A percentile compares a stretch with the other conserved stretches of the same genome.
phyloP scores from a whole-genome alignment of 2,329 filamentous ascomycete species.

The Fusarium brevicatenulatum region DNA sequence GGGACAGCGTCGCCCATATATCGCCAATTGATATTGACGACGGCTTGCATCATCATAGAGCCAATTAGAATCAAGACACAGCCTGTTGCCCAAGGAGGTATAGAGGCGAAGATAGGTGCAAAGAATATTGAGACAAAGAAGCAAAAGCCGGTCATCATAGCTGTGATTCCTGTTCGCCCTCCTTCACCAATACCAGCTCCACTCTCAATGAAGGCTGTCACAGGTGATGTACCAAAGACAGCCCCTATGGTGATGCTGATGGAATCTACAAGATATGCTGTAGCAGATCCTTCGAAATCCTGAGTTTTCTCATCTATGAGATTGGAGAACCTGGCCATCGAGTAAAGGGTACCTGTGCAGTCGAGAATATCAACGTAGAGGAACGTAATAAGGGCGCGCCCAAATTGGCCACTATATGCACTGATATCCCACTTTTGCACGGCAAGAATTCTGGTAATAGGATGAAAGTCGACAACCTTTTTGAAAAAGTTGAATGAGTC shows the following conservation, averaged over 20 bases:
- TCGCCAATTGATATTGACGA: background rate
- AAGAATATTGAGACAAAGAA: background rate
- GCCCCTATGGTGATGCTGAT: background rate
- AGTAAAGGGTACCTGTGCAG: background rate
- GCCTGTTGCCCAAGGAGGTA: background rate
- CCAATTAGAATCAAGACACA: background rate
- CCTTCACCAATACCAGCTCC: background rate
- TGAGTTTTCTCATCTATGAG: background rate
- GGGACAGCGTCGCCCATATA: background rate
- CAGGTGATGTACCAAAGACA: background rate
- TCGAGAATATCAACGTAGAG: background rate
- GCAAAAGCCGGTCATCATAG: background rate
- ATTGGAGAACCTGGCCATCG: background rate
- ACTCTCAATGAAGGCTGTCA: background rate
- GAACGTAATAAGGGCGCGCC: background rate
- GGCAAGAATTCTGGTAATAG: background rate
- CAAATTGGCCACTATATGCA: background rate
- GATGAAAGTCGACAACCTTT: background rate
- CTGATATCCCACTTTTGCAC: background rate
- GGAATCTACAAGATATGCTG: background rate
- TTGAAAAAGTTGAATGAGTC: background rate
- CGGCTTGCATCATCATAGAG: background rate
- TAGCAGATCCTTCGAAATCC: background rate
- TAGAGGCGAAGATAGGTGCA: background rate
- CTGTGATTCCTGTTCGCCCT: background rate